A percentile compares a stretch with the other conserved stretches of the same genome.
These are phyloP conservation scores for Lotus japonicus DNA, from an alignment of 306 rosid species.

Conservation along the genomic window DNA sequence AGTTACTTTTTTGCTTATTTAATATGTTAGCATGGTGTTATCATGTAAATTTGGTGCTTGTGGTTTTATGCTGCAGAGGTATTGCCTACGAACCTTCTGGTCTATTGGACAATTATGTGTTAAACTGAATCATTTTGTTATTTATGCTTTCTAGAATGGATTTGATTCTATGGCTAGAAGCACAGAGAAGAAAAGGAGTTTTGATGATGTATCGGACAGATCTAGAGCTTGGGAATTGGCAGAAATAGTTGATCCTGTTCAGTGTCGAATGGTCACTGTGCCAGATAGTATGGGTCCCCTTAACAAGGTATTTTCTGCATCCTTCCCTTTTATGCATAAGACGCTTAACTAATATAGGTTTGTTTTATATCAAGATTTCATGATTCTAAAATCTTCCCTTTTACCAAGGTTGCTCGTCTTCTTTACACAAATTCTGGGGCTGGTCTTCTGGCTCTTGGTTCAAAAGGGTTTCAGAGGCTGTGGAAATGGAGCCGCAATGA, in stretches of 20 bases:
- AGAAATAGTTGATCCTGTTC: slow-evolving; percentile 48
- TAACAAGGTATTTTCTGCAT: slow-evolving; percentile 41
- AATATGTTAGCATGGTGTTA: not conserved
- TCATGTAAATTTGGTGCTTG: not conserved
- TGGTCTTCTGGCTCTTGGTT: slow-evolving; percentile 65
- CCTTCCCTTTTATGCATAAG: not conserved
- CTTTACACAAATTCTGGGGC: slow-evolving; percentile 52
- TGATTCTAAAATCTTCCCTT: not conserved
- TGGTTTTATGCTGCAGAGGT: not conserved
- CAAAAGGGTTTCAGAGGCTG: slow-evolving; percentile 54
- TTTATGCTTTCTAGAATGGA: slow-evolving; percentile 33
- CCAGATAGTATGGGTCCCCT: slow-evolving; percentile 42
- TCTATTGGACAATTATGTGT: not conserved
- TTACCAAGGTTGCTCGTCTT: slow-evolving; percentile 52
- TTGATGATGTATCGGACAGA: slow-evolving; percentile 46
- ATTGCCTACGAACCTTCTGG: not conserved
- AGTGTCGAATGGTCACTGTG: slow-evolving; percentile 41
- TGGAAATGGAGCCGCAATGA: slow-evolving; percentile 64
- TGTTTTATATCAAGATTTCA: not conserved
- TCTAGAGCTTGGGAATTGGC: slow-evolving; percentile 46
- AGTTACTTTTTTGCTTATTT: not conserved
- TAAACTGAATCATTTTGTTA: not conserved
- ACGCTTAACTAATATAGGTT: not conserved
- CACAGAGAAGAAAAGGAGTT: slow-evolving; percentile 40
- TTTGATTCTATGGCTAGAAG: slow-evolving; percentile 32